Evolutionary conservation across 176 grass and related monocot species (phyloP), one percentile per base, ranked within the genome.

Genomic region (Eleusine indica): DNA sequence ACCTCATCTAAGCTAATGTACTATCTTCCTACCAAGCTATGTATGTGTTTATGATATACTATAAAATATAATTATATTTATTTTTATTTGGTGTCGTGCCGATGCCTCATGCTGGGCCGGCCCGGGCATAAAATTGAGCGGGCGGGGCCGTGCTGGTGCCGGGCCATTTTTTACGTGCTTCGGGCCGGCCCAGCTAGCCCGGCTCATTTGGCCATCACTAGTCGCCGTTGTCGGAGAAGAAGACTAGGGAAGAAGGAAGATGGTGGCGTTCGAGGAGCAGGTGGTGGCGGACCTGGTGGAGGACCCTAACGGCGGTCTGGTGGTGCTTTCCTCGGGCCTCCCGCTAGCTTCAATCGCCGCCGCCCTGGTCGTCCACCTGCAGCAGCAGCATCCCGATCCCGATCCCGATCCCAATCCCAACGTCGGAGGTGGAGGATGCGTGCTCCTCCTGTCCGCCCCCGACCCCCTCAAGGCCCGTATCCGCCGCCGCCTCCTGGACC

Each of bases 391-490:
- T 28, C 75, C 86, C 68, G 66, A 85, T 54, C 52, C 52, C 52
- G 3, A 35, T 35, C 32, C 32, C 32, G 2, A 35, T 35, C 32
- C 32, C 32, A 35, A 35, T 35, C 32, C 32, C 32, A 35, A 35
- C 32, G 32, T 1, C 32, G 32, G 2, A 30, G 47, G 61, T 2
- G 63, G 46, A 54, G 66, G 78, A 80, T 94, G 88, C 76, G 58
- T 92, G 74, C 94, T 97, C 88, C 56, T 97, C 76, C 94, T 97
- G 70, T 94, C 94, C 38, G 85, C 90, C 57, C 71, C 90, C 40
- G 94, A 97, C 17, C 35, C 86, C 29, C 88, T 94, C 70, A 94
- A 93, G 57, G 71, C 70, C 13, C 67, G 75, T 51, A 91, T 91
- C 89, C 71, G 73, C 64, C 71, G 75, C 61, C 81, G 43, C 40